A percentile compares a stretch with the other conserved stretches of the same genome.
phyloP scores from a whole-genome alignment of 371 early-diverging fungal genomes.

The Batrachochytrium dendrobatidis region DNA sequence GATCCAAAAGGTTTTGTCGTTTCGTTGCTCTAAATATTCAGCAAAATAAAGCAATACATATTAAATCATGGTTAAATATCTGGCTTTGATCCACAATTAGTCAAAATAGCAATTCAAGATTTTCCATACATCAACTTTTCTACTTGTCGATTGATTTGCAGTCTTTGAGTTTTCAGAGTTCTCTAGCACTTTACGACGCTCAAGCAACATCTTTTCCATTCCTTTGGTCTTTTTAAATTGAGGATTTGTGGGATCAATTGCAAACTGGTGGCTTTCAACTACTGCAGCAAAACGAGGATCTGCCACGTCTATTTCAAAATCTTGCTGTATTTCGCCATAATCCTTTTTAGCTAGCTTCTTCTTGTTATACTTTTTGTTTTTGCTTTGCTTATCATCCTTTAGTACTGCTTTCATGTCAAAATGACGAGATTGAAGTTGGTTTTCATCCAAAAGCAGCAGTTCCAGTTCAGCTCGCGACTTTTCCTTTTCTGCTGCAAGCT shows the following conservation, averaged over 20 bases:
- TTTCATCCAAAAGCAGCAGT: constrained; percentile 57
- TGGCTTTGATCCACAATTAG: neutral
- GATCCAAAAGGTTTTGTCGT: neutral
- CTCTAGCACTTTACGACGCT: constrained; percentile 48
- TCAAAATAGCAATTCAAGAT: neutral
- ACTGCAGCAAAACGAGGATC: constrained; percentile 85
- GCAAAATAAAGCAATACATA: neutral
- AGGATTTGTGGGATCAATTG: constrained; percentile 92
- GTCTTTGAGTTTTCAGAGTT: too few relatives aligned
- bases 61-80: neutral
- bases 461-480: constrained; percentile 68
- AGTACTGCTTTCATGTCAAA: constrained; percentile 71
- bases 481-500: constrained; percentile 8
- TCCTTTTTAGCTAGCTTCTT: constrained; percentile 35
- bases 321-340: constrained; percentile 54
- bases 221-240: constrained; percentile 90
- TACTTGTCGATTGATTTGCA: neutral
- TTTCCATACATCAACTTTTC: neutral
- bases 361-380: constrained; percentile 37
- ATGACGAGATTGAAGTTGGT: constrained; percentile 23
- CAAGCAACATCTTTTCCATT: constrained; percentile 71
- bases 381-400: constrained; percentile 69
- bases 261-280: constrained; percentile 78
- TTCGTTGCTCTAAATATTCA: neutral
- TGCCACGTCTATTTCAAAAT: constrained; percentile 72